Conservation (phyloP, 371 early-diverging fungal species). For the Lichtheimia ramosa region DNA sequence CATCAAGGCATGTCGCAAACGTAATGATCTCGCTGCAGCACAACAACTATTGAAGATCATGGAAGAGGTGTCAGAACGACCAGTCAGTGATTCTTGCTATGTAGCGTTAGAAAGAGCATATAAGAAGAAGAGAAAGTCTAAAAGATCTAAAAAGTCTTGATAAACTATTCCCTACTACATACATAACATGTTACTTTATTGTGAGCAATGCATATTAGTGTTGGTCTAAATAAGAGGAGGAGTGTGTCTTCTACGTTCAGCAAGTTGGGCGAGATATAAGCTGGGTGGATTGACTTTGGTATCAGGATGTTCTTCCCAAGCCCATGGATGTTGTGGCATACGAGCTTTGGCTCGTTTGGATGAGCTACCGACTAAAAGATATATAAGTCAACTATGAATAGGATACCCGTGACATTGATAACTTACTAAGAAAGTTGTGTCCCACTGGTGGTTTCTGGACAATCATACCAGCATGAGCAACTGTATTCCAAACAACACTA, state of each 20-base stretch:
- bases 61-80: constrained; percentile 3
- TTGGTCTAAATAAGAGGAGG: no score
- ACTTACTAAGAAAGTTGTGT: constrained; percentile 50
- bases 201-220: no score
- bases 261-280: constrained; percentile 42
- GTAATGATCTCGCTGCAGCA: constrained; percentile 12
- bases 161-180: background rate
- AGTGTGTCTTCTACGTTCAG: constrained; percentile 20
- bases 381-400: background rate
- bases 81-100: background rate
- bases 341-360: constrained; percentile 34
- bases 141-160: background rate
- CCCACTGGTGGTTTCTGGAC: constrained; percentile 40
- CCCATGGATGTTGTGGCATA: constrained; percentile 30
- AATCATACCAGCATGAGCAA: constrained; percentile 45
- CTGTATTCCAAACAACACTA: constrained; percentile 52
- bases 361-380: constrained; percentile 26
- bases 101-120: background rate
- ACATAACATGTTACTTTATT: no score
- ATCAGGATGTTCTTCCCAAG: constrained; percentile 44
- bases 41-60: constrained; percentile 14
- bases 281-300: constrained; percentile 44
- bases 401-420: background rate
- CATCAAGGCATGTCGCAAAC: constrained; percentile 11
- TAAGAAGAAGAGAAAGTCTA: background rate